phyloP scores from a whole-genome alignment of 2,329 filamentous ascomycete genomes.

The Fusarium sp. region DNA sequence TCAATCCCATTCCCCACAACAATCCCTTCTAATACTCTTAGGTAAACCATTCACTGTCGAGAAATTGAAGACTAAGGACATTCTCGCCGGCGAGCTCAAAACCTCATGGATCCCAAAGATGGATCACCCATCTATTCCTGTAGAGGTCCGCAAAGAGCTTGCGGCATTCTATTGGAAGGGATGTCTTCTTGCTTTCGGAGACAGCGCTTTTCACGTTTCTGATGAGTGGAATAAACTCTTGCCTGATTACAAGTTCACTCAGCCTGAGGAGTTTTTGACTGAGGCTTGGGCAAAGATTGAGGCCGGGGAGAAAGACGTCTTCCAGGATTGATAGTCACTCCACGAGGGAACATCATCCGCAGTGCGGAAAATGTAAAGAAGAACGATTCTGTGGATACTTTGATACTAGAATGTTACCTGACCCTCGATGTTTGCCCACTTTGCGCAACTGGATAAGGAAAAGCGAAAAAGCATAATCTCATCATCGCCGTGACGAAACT shows the following conservation, averaged over 20 bases:
- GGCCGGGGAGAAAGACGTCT: slow-evolving; percentile 9
- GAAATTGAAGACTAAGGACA: slow-evolving; percentile 31
- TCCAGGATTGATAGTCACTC: too few species aligned
- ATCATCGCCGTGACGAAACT: too few species aligned
- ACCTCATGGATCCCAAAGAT: slow-evolving; percentile 41
- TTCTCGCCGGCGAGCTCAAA: slow-evolving; percentile 36
- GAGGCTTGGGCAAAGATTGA: slow-evolving; percentile 44
- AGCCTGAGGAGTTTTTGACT: slow-evolving; percentile 55
- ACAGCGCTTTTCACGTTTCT: slow-evolving; percentile 50
- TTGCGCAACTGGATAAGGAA: too few species aligned
- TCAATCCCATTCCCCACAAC: rapidly evolving
- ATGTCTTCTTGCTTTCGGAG: slow-evolving; percentile 18
- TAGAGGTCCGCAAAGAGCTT: slow-evolving; percentile 30
- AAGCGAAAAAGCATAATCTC: too few species aligned
- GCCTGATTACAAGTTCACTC: slow-evolving; percentile 57
- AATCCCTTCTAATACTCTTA: background rate
- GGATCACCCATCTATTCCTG: slow-evolving; percentile 31
- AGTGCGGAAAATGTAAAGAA: too few species aligned
- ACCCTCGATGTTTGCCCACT: too few species aligned
- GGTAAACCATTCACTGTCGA: slow-evolving; percentile 38
- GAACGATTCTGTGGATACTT: too few species aligned
- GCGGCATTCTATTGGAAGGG: background rate
- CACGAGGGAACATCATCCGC: too few species aligned
- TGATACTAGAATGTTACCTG: too few species aligned
- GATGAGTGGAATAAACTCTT: slow-evolving; percentile 58